Conservation (phyloP, 352 stramenopile species). For the Globisporangium parvum region DNA sequence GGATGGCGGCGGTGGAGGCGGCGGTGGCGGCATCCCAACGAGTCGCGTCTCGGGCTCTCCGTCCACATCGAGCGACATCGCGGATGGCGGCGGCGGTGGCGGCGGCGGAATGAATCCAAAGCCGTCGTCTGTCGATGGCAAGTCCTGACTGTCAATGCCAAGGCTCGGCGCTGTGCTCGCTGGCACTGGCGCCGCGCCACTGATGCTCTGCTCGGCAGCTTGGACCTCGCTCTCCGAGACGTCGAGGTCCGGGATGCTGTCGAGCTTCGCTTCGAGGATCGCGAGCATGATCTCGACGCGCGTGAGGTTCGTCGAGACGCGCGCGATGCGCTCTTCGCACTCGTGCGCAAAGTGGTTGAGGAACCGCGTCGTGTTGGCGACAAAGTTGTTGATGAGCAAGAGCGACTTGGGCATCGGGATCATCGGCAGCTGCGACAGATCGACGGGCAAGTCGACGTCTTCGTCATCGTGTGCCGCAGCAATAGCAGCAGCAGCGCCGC, state of each 20-base stretch:
- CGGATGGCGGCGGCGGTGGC: conserved; percentile 28
- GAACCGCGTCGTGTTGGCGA: conserved; percentile 81
- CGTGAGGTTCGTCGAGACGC: conserved; percentile 67
- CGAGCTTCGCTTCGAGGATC: conserved; percentile 82
- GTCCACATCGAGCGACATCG: neutral
- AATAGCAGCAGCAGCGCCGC: conserved; percentile 7
- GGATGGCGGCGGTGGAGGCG: conserved; percentile 23
- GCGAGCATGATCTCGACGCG: conserved; percentile 79
- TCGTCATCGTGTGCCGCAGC: conserved; percentile 26
- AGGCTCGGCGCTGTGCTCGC: conserved; percentile 13
- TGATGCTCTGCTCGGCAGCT: conserved; percentile 25
- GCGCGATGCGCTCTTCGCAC: conserved; percentile 74
- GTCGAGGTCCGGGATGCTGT: conserved; percentile 74
- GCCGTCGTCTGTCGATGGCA: conserved; percentile 41
- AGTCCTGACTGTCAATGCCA: conserved; percentile 60
- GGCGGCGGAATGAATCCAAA: conserved; percentile 28
- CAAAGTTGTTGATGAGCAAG: conserved; percentile 85
- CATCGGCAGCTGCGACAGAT: conserved; percentile 68
- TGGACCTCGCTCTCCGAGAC: conserved; percentile 58
- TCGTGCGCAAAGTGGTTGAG: conserved; percentile 83
- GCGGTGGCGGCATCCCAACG: conserved; percentile 24
- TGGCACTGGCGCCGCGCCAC: conserved; percentile 11
- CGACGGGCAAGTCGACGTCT: conserved; percentile 63
- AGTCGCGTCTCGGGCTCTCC: neutral
- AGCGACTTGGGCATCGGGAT: conserved; percentile 76